Percentiles rank a stretch among this genome's conserved stretches.
Conservation (phyloP, 345 rosid genomes). For the Hirschfeldia incana region DNA sequence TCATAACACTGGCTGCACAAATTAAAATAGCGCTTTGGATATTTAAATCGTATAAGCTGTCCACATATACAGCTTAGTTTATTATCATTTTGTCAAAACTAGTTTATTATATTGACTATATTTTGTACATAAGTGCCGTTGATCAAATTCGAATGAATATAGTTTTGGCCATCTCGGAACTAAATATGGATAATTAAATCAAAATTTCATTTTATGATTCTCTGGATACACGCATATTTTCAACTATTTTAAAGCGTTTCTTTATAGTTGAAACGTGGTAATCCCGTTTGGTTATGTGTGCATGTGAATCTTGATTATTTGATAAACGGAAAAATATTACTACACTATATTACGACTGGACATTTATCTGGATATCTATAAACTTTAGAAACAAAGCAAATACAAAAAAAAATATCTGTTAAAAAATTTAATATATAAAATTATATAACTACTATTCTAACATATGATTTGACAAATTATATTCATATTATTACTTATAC, state of each 20-base stretch:
- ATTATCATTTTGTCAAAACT: background rate
- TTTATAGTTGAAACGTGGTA: background rate
- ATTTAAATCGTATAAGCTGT: background rate
- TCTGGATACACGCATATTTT: background rate
- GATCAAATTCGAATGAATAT: background rate
- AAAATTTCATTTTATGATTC: too few relatives aligned
- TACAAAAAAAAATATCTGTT: too few relatives aligned
- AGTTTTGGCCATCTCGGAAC: background rate
- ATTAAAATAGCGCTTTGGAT: background rate
- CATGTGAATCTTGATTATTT: background rate
- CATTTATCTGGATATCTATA: too few relatives aligned
- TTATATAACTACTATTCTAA: too few relatives aligned
- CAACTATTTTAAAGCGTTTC: background rate
- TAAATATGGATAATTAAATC: background rate
- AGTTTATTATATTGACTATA: background rate
- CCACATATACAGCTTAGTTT: background rate
- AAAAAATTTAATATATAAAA: too few relatives aligned
- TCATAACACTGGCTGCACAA: background rate
- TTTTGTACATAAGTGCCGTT: background rate
- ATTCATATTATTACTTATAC: too few relatives aligned
- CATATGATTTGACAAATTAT: too few relatives aligned
- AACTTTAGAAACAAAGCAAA: too few relatives aligned
- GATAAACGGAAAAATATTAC: background rate
- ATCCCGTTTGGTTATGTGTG: background rate
- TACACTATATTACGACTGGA: background rate